Evolutionary conservation across 116 monocot species (phyloP).

Genomic region (Iris pallida): DNA sequence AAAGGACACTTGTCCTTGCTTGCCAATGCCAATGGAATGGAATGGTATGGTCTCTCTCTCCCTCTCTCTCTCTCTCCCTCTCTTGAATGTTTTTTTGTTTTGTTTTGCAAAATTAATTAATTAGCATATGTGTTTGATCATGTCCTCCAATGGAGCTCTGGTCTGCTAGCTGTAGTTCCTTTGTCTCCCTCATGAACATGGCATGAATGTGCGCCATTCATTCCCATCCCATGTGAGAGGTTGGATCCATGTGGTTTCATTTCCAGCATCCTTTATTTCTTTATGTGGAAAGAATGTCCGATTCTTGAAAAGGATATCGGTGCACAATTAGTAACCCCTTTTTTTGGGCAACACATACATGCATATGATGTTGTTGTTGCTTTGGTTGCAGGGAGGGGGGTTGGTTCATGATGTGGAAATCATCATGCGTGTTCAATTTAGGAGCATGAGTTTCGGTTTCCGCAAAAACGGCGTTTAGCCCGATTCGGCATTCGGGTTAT

Average conservation of each 20-base stretch:
- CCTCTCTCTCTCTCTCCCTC: neutral
- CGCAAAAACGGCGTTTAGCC: neutral
- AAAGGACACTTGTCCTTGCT: no score
- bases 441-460: slow-evolving; percentile 4
- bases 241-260: no score
- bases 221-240: no score
- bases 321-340: neutral
- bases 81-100: neutral
- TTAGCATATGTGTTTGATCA: slow-evolving; percentile 3
- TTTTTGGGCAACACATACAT: neutral
- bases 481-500: neutral
- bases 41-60: neutral
- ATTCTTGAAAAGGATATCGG: no score
- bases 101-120: no score
- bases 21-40: no score
- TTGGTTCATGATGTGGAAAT: slow-evolving; percentile 9
- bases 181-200: no score
- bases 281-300: no score
- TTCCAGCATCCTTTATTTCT: no score
- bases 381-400: slow-evolving; percentile 3
- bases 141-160: neutral
- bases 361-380: neutral
- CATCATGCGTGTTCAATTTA: neutral
- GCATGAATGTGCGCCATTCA: no score
- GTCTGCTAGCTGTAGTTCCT: slow-evolving; percentile 2